Evolutionary conservation across 225 moss, liverwort and hornwort genomes (phyloP).

Genomic region (Pseudoscleropodium purum): DNA sequence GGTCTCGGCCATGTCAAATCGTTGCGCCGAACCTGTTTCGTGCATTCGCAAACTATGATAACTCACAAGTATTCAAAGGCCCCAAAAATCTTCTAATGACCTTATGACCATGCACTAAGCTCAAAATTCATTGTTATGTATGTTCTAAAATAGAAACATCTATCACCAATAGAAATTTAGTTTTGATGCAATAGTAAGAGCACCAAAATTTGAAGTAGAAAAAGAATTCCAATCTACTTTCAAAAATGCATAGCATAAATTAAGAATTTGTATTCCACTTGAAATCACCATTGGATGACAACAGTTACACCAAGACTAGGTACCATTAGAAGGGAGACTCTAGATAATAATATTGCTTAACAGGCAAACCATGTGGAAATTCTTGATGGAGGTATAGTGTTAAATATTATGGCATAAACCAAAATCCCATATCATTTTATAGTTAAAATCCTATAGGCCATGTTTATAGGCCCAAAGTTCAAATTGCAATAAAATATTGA

Average conservation of each 20-base stretch:
- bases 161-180: background rate
- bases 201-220: fast-evolving
- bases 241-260: background rate
- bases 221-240: fast-evolving
- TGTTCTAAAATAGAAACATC: background rate
- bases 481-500: background rate
- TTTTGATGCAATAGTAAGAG: fast-evolving
- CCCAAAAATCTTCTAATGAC: too few species aligned
- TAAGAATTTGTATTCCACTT: background rate
- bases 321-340: background rate
- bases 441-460: background rate
- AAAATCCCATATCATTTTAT: background rate
- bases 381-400: fast-evolving
- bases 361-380: fast-evolving
- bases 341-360: background rate
- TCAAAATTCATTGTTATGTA: background rate
- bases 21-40: too few species aligned
- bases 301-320: background rate
- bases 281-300: background rate
- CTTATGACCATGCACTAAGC: fast-evolving
- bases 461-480: background rate
- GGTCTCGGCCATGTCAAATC: too few species aligned
- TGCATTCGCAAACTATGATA: too few species aligned
- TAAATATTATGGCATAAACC: background rate
- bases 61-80: too few species aligned